A percentile compares a stretch with the other conserved stretches of the same genome.
phyloP scores from a whole-genome alignment of 2,329 filamentous ascomycete species.

The Chaetoscypha palmicola region DNA sequence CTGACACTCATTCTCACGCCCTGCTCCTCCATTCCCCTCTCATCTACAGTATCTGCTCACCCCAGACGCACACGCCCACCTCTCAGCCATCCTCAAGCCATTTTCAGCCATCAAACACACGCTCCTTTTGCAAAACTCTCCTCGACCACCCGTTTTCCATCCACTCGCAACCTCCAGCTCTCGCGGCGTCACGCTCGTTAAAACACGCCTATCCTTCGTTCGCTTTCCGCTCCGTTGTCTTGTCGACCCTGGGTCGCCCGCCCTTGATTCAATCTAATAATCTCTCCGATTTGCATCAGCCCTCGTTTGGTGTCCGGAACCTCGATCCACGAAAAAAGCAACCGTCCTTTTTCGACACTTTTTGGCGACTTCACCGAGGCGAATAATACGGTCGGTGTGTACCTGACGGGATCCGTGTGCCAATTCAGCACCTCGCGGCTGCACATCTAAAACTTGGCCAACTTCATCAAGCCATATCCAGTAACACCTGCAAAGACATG shows the following conservation, averaged over 20 bases:
- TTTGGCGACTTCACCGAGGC: conserved; percentile 19
- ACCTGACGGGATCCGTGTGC: conserved; percentile 16
- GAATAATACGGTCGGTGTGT: conserved; percentile 15
- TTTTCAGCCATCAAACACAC: conserved; percentile 19
- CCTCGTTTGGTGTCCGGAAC: conserved; percentile 16
- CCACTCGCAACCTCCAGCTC: conserved; percentile 19
- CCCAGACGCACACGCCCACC: conserved; percentile 7
- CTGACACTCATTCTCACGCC: no score
- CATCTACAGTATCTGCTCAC: not conserved
- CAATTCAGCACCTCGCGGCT: conserved; percentile 11
- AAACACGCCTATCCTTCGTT: conserved; percentile 8
- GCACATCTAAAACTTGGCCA: conserved; percentile 22
- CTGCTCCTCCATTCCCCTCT: no score
- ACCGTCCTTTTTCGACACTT: conserved; percentile 16
- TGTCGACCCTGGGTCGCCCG: not conserved
- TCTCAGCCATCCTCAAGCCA: conserved; percentile 9
- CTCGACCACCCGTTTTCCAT: not conserved
- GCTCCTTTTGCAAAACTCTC: conserved; percentile 13
- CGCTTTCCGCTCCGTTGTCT: conserved; percentile 1
- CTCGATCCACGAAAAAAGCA: conserved; percentile 13
- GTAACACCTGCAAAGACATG: conserved; percentile 25
- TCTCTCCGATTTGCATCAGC: conserved; percentile 8
- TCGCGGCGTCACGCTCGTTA: conserved; percentile 28
- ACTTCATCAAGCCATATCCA: conserved; percentile 6
- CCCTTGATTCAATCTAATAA: not conserved